Percentiles rank a stretch among this genome's conserved stretches.
Conservation (phyloP, 1,284 basidiomycete species). For the Cutaneotrichosporon sp. region DNA sequence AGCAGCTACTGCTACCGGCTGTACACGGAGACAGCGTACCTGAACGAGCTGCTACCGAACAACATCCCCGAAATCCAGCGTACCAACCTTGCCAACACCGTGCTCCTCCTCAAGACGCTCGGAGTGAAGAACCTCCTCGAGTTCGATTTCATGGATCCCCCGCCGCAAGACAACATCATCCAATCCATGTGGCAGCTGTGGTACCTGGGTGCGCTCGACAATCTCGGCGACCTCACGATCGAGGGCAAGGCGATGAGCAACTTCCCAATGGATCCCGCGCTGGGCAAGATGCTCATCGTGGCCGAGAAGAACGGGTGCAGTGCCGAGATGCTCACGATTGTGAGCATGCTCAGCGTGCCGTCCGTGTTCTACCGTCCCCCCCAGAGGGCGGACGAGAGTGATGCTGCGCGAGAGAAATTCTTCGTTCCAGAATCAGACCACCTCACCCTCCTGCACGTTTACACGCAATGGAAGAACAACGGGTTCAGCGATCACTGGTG, state of each 20-base stretch:
- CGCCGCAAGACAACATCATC: constrained; percentile 81
- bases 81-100: constrained; percentile 95
- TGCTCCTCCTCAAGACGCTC: constrained; percentile 88
- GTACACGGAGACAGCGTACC: constrained; percentile 93
- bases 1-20: constrained; percentile 79
- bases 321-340: constrained; percentile 94
- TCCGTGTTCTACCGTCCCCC: constrained; percentile 95
- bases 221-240: constrained; percentile 91
- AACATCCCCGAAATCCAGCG: constrained; percentile 98
- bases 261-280: constrained; percentile 96
- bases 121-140: constrained; percentile 93
- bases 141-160: constrained; percentile 99
- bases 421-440: constrained; percentile 98
- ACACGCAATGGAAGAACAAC: constrained; percentile 96
- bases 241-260: constrained; percentile 96
- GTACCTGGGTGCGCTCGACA: constrained; percentile 96
- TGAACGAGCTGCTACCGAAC: constrained; percentile 93
- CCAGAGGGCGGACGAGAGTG: constrained; percentile 91
- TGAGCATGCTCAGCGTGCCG: constrained; percentile 97
- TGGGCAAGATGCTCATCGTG: constrained; percentile 97
- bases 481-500: constrained; percentile 91
- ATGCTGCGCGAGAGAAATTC: constrained; percentile 96
- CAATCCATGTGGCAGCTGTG: constrained; percentile 99
- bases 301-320: constrained; percentile 92
- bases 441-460: constrained; percentile 91